Evolutionary conservation across 2,329 filamentous ascomycete species (phyloP).

Genomic region (Exserohilum turcica): DNA sequence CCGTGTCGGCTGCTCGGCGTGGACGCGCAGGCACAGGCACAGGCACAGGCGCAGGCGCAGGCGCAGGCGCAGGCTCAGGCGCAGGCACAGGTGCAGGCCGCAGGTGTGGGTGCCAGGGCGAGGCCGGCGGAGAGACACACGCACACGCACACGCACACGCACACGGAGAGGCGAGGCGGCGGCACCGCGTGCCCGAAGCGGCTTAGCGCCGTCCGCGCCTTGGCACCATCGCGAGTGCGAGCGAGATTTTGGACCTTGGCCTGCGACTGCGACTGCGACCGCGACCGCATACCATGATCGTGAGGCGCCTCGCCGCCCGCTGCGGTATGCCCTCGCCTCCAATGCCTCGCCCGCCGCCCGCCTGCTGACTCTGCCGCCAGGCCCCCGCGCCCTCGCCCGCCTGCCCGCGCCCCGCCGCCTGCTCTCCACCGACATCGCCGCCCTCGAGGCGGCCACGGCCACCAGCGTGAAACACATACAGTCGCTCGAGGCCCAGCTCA

Average conservation of each 20-base stretch:
- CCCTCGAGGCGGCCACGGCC: slow-evolving; percentile 38
- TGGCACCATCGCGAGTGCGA: neutral
- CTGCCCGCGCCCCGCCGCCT: slow-evolving; percentile 25
- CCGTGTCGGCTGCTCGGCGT: slow-evolving; percentile 1
- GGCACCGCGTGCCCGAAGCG: neutral
- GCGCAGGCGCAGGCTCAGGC: too few species aligned
- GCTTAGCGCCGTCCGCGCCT: slow-evolving; percentile 2
- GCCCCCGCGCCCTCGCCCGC: slow-evolving; percentile 45
- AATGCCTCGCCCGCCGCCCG: neutral
- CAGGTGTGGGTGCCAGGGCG: too few species aligned
- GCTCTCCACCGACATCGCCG: slow-evolving; percentile 41
- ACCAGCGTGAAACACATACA: slow-evolving; percentile 38
- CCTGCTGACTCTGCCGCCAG: slow-evolving; percentile 27
- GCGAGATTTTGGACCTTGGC: slow-evolving; percentile 12
- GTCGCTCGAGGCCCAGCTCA: slow-evolving; percentile 44
- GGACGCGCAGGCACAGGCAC: neutral
- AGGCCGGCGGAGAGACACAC: neutral
- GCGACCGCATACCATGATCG: slow-evolving; percentile 46
- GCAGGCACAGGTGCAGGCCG: too few species aligned
- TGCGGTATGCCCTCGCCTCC: slow-evolving; percentile 35
- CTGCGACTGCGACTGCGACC: slow-evolving; percentile 5
- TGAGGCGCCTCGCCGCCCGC: slow-evolving; percentile 50
- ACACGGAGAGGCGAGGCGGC: too few species aligned
- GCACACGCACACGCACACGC: too few species aligned
- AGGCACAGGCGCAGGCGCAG: too few species aligned